phyloP scores from a whole-genome alignment of 257 asterid genomes.

The Solanum ossicruentum region DNA sequence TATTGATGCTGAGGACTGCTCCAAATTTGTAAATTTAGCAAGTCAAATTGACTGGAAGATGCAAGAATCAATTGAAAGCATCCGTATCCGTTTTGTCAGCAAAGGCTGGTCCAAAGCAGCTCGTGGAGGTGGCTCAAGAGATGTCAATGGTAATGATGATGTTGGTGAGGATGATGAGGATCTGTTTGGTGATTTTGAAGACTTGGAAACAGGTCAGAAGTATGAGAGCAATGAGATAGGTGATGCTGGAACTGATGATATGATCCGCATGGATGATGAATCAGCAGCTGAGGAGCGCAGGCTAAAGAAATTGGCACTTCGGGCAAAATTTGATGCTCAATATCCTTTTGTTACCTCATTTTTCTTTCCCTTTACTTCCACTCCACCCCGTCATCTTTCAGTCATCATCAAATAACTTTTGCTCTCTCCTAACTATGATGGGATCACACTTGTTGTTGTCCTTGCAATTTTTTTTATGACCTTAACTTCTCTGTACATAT shows the following conservation, averaged over 20 bases:
- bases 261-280: slow-evolving; percentile 23
- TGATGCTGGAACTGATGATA: slow-evolving; percentile 8
- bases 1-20: slow-evolving; percentile 63
- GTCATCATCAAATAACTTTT: background rate
- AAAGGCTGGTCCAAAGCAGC: slow-evolving; percentile 87
- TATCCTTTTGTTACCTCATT: slow-evolving; percentile 42
- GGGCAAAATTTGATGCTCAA: slow-evolving; percentile 84
- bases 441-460: background rate
- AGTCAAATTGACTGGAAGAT: slow-evolving; percentile 43
- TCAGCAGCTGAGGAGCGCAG: slow-evolving; percentile 56
- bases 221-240: slow-evolving; percentile 26
- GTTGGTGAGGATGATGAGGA: slow-evolving; percentile 29
- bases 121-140: slow-evolving; percentile 39
- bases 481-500: slow-evolving; percentile 50
- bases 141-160: slow-evolving; percentile 17
- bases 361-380: background rate
- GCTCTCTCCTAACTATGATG: background rate
- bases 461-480: slow-evolving; percentile 19
- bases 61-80: slow-evolving; percentile 35
- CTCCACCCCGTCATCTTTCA: background rate
- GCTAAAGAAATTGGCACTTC: slow-evolving; percentile 82
- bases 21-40: slow-evolving; percentile 39
- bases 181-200: slow-evolving; percentile 81
- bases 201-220: slow-evolving; percentile 86
- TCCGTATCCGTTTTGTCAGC: slow-evolving; percentile 85